Percentiles rank a stretch among this genome's conserved stretches.
phyloP scores from a whole-genome alignment of 768 basidiomycete species.

The Pleurotus giganteus region DNA sequence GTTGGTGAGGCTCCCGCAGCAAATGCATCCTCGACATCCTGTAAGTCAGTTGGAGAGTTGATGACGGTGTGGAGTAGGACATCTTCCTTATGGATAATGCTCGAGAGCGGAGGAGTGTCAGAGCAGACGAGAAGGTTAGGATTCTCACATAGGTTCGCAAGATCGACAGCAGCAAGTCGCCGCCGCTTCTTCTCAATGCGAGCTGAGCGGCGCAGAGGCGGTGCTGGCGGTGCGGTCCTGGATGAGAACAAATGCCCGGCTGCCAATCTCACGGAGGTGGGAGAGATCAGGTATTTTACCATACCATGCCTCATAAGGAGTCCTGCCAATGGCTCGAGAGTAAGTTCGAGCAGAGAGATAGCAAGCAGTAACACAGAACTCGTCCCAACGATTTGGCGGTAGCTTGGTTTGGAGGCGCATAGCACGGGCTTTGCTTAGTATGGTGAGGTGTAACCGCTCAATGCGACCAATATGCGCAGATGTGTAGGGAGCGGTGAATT shows the following conservation, averaged over 20 bases:
- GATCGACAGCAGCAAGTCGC: too few relatives aligned
- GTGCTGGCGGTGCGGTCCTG: slow-evolving; percentile 23
- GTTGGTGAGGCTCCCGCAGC: not conserved
- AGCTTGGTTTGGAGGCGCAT: slow-evolving; percentile 24
- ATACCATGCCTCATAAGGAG: slow-evolving; percentile 22
- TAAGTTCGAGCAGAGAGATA: slow-evolving; percentile 13
- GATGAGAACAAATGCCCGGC: slow-evolving; percentile 30
- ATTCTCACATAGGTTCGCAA: too few relatives aligned
- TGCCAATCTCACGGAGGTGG: slow-evolving; percentile 31
- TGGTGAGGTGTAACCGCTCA: slow-evolving; percentile 32
- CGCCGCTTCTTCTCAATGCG: too few relatives aligned
- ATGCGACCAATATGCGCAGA: slow-evolving; percentile 36
- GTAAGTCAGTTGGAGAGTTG: too few relatives aligned
- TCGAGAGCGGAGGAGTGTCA: too few relatives aligned
- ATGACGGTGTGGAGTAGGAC: too few relatives aligned
- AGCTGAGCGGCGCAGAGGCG: too few relatives aligned
- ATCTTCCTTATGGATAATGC: too few relatives aligned
- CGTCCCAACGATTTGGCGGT: slow-evolving; percentile 29
- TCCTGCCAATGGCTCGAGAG: slow-evolving; percentile 8
- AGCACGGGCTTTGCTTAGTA: slow-evolving; percentile 26
- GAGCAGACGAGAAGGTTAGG: too few relatives aligned
- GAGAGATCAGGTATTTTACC: slow-evolving; percentile 23
- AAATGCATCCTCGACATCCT: not conserved
- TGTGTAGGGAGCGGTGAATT: slow-evolving; percentile 29
- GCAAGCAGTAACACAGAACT: slow-evolving; percentile 27